A percentile compares a stretch with the other conserved stretches of the same genome.
These are phyloP conservation scores for Furcasterigmium sp. DNA, from an alignment of 2,329 filamentous ascomycete species.

Conservation along the genomic window DNA sequence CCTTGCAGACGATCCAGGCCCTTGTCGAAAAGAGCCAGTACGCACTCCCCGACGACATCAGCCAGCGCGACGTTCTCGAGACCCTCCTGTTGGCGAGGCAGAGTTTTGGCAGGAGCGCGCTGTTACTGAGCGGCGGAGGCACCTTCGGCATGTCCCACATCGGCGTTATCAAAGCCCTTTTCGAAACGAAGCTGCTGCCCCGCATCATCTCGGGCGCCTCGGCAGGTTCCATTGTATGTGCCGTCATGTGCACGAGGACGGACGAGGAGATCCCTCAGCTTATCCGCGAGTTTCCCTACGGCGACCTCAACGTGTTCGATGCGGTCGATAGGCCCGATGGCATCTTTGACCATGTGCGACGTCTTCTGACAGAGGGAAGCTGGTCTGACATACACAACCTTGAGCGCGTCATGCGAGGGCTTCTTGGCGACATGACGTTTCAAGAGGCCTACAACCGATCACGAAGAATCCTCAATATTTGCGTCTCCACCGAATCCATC, in stretches of 20 bases:
- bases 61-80: conserved; percentile 57
- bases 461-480: conserved; percentile 85
- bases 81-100: conserved; percentile 68
- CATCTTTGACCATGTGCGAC: conserved; percentile 61
- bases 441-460: conserved; percentile 96
- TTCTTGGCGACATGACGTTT: conserved; percentile 88
- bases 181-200: conserved; percentile 68
- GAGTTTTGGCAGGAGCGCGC: conserved; percentile 77
- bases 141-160: conserved; percentile 93
- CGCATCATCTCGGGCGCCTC: conserved; percentile 85
- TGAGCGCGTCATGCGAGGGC: conserved; percentile 70
- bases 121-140: conserved; percentile 78
- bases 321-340: conserved; percentile 53
- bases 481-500: conserved; percentile 80
- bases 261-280: conserved; percentile 72
- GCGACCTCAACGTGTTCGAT: conserved; percentile 78
- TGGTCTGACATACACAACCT: conserved; percentile 83
- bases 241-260: conserved; percentile 71
- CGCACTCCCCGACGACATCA: conserved; percentile 45
- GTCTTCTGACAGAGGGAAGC: conserved; percentile 74
- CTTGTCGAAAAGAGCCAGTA: conserved; percentile 58
- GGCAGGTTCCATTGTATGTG: conserved; percentile 79
- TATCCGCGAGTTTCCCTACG: conserved; percentile 66
- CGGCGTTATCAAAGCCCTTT: conserved; percentile 78
- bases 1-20: conserved; percentile 66